Evolutionary conservation across 345 rosid genomes (phyloP).

Genomic region (Dovyalis caffra): DNA sequence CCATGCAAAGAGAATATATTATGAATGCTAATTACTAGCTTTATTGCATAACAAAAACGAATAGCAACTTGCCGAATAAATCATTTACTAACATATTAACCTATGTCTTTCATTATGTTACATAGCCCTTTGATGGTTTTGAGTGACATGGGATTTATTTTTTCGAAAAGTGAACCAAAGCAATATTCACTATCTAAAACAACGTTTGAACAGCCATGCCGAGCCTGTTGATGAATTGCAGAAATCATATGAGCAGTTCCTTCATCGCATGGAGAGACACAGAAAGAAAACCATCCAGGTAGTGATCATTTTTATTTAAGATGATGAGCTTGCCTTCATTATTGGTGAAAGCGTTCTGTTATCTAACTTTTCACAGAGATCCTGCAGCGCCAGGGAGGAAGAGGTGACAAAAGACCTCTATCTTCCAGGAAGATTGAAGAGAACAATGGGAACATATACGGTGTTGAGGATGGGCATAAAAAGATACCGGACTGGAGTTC

Average conservation of each 20-base stretch:
- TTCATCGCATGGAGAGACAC: conserved; percentile 66
- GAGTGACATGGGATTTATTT: not conserved
- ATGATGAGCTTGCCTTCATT: conserved; percentile 8
- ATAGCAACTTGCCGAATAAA: not conserved
- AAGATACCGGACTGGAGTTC: conserved; percentile 16
- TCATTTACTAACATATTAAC: not conserved
- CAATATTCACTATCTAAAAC: conserved; percentile 9
- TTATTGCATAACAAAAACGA: not conserved
- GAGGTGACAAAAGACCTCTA: conserved; percentile 30
- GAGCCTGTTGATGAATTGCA: conserved; percentile 83
- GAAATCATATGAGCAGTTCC: conserved; percentile 81
- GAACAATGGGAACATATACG: conserved; percentile 28
- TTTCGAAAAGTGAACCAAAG: not conserved
- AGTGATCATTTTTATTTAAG: conserved; percentile 17
- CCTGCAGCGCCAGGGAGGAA: conserved; percentile 48
- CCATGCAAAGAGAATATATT: not conserved
- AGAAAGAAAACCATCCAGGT: conserved; percentile 66
- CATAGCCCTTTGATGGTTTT: not conserved
- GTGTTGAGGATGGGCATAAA: conserved; percentile 10
- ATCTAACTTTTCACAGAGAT: conserved; percentile 16
- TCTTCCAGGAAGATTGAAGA: conserved; percentile 25
- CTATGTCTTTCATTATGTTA: not conserved
- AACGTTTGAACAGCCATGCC: conserved; percentile 56
- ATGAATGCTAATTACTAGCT: not conserved
- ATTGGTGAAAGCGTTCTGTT: not conserved